Evolutionary conservation across 2,329 filamentous ascomycete species (phyloP).

Genomic region (Emydomyces testavorans): DNA sequence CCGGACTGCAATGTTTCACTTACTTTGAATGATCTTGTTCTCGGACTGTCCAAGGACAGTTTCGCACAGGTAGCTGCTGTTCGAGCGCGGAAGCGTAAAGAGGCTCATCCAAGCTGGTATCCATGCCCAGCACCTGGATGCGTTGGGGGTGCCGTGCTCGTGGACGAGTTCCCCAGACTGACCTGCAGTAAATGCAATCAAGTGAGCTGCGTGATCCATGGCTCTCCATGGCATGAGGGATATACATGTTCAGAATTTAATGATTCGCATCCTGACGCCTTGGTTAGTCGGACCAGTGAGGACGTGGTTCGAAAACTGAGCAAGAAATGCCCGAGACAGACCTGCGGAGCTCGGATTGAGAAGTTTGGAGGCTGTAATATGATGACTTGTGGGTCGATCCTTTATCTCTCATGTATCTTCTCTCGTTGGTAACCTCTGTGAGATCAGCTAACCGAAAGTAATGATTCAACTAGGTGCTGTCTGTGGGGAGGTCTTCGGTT

Average conservation of each 20-base stretch:
- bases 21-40: neutral
- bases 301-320: slow-evolving; percentile 12
- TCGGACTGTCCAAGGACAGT: slow-evolving; percentile 5
- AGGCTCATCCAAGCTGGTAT: slow-evolving; percentile 8
- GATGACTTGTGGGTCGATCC: slow-evolving; percentile 17
- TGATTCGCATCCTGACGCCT: neutral
- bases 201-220: slow-evolving; percentile 16
- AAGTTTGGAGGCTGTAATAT: slow-evolving; percentile 17
- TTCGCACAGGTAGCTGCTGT: slow-evolving; percentile 1
- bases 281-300: slow-evolving; percentile 10
- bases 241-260: slow-evolving; percentile 17
- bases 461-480: neutral
- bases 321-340: slow-evolving; percentile 15
- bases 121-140: slow-evolving; percentile 8
- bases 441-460: no score
- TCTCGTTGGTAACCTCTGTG: no score
- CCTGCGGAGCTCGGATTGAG: slow-evolving; percentile 15
- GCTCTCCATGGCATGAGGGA: slow-evolving; percentile 15
- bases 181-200: slow-evolving; percentile 15
- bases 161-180: neutral
- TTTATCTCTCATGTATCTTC: no score
- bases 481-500: no score
- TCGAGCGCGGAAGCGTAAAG: neutral
- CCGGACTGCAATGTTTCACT: slow-evolving; percentile 8
- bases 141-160: slow-evolving; percentile 2